These are phyloP conservation scores for Phytopythium helicoides DNA, from an alignment of 352 stramenopile genomes.

Conservation along the genomic window DNA sequence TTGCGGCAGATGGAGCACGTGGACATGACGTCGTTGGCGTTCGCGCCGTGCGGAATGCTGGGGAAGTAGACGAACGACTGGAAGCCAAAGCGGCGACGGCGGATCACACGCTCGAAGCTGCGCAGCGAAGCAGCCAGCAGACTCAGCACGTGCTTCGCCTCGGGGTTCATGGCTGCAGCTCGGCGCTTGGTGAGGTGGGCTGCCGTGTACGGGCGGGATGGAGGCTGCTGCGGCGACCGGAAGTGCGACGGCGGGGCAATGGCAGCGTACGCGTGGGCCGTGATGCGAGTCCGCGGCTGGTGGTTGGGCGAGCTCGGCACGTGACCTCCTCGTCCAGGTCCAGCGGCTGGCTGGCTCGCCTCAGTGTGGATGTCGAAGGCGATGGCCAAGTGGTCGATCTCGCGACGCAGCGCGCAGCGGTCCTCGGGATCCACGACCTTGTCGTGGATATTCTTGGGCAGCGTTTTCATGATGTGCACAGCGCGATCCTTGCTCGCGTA, in stretches of 20 bases:
- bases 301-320: slow-evolving; percentile 21
- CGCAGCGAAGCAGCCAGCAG: slow-evolving; percentile 50
- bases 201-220: slow-evolving; percentile 17
- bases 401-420: slow-evolving; percentile 43
- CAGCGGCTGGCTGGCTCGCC: neutral
- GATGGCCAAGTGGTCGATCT: slow-evolving; percentile 58
- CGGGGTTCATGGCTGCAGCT: slow-evolving; percentile 50
- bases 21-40: slow-evolving; percentile 10
- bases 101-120: slow-evolving; percentile 67
- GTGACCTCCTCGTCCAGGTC: slow-evolving; percentile 20
- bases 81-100: slow-evolving; percentile 59
- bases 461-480: slow-evolving; percentile 60
- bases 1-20: slow-evolving; percentile 40
- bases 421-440: slow-evolving; percentile 45
- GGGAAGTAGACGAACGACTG: slow-evolving; percentile 56
- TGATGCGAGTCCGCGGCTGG: slow-evolving; percentile 36
- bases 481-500: slow-evolving; percentile 42
- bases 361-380: slow-evolving; percentile 56
- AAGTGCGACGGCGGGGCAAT: slow-evolving; percentile 35
- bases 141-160: slow-evolving; percentile 59
- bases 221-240: slow-evolving; percentile 10
- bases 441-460: slow-evolving; percentile 55
- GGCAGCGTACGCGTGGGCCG: slow-evolving; percentile 62
- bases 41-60: slow-evolving; percentile 8
- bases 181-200: slow-evolving; percentile 34